These are phyloP conservation scores for Trichomonas vaginalis DNA, from an alignment of 208 protist genomes.

Conservation along the genomic window DNA sequence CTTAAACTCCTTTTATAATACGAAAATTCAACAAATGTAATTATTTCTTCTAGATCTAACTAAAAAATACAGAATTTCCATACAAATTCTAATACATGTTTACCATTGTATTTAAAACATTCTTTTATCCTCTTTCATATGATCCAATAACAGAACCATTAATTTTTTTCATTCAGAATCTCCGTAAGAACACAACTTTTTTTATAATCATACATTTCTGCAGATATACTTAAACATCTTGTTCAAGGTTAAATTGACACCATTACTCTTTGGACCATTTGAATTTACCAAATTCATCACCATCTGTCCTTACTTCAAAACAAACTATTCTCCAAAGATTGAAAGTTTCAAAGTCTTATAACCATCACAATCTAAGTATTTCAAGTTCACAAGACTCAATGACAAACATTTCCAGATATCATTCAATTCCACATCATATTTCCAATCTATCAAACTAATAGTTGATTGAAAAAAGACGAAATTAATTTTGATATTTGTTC, in stretches of 20 bases:
- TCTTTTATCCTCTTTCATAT: background rate
- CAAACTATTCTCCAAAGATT: background rate
- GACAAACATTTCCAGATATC: background rate
- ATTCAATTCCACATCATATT: background rate
- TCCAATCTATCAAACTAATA: background rate
- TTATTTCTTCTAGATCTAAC: background rate
- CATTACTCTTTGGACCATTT: background rate
- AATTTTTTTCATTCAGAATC: background rate
- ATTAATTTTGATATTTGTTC: too few relatives aligned
- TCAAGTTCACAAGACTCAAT: background rate
- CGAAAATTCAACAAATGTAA: background rate
- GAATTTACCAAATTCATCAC: background rate
- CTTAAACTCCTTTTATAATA: background rate
- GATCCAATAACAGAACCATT: background rate
- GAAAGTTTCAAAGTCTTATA: background rate
- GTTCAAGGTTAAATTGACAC: background rate
- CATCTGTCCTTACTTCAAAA: background rate
- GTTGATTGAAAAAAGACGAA: background rate
- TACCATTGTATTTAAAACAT: background rate
- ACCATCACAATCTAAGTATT: background rate
- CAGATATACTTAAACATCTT: background rate
- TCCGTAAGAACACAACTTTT: too few relatives aligned
- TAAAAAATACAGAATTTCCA: background rate
- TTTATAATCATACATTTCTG: background rate
- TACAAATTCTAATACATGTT: background rate